Percentiles rank a stretch among this genome's conserved stretches.
These are phyloP conservation scores for Ceratocystis papillata DNA, from an alignment of 2,329 filamentous ascomycete genomes.

Conservation along the genomic window DNA sequence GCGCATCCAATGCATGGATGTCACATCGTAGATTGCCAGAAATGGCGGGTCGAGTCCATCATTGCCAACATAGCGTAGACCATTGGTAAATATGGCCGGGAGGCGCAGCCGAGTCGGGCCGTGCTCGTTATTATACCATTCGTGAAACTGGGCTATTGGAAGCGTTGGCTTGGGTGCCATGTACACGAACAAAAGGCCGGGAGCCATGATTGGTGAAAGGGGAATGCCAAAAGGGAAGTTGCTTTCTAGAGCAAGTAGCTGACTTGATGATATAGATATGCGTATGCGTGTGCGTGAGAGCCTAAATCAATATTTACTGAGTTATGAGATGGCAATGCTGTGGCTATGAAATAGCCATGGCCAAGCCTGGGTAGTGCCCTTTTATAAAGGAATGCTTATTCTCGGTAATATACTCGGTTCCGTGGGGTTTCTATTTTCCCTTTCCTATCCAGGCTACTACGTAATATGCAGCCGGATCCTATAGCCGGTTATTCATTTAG, in stretches of 20 bases:
- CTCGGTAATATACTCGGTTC: slow-evolving; percentile 11
- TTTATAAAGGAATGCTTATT: not conserved
- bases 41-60: slow-evolving; percentile 47
- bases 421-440: slow-evolving; percentile 12
- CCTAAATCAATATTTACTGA: not conserved
- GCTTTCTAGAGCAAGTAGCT: not conserved
- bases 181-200: slow-evolving; percentile 71
- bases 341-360: not conserved
- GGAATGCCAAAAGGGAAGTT: not conserved
- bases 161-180: slow-evolving; percentile 66
- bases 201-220: slow-evolving; percentile 28
- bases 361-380: not conserved
- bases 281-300: not conserved
- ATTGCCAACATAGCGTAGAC: slow-evolving; percentile 64
- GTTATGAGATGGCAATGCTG: not conserved
- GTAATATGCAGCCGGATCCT: not conserved
- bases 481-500: not conserved
- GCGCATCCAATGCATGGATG: slow-evolving; percentile 58
- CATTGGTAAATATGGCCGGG: slow-evolving; percentile 61
- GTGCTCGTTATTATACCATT: slow-evolving; percentile 93
- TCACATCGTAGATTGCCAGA: slow-evolving; percentile 73
- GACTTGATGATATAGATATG: no score
- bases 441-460: no score
- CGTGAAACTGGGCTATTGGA: slow-evolving; percentile 62
- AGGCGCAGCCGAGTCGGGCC: slow-evolving; percentile 69